Conservation (phyloP, 2,329 filamentous ascomycete genomes). For the Fusarium sp. region DNA sequence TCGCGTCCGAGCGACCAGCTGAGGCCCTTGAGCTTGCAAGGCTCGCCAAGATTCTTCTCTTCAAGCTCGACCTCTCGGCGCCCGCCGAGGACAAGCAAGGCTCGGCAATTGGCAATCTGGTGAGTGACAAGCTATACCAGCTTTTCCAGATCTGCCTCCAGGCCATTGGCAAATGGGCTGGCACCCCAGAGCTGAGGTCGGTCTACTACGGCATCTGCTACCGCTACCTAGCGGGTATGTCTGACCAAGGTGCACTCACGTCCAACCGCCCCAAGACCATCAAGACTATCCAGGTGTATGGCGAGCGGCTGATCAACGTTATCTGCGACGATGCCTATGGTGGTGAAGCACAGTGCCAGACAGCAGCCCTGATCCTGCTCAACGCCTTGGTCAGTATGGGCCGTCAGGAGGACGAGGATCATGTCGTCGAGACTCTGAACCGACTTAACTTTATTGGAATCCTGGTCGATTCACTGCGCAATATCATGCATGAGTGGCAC, state of each 20-base stretch:
- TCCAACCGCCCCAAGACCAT: conserved; percentile 71
- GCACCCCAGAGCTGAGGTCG: conserved; percentile 78
- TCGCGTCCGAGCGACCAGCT: conserved; percentile 74
- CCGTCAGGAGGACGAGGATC: conserved; percentile 75
- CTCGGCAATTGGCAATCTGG: conserved; percentile 72
- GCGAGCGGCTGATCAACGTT: conserved; percentile 84
- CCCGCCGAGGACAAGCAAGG: conserved; percentile 55
- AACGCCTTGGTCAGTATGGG: conserved; percentile 81
- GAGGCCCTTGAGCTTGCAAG: conserved; percentile 82
- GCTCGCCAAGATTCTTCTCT: conserved; percentile 79
- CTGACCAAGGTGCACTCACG: conserved; percentile 62
- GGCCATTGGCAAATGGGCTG: conserved; percentile 80
- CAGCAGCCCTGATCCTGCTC: conserved; percentile 87
- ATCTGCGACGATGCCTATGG: conserved; percentile 94
- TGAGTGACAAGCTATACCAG: conserved; percentile 90
- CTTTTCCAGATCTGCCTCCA: conserved; percentile 89
- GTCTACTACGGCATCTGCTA: conserved; percentile 94
- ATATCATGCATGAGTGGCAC: conserved; percentile 79
- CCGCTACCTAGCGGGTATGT: conserved; percentile 81
- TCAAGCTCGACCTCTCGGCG: conserved; percentile 72
- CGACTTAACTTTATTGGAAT: conserved; percentile 92
- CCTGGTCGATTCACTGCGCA: conserved; percentile 87
- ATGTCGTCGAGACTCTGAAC: conserved; percentile 83
- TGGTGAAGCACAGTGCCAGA: conserved; percentile 83
- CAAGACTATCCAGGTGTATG: conserved; percentile 75